Base-by-base conservation (phyloP, 768 basidiomycete species). In the Kwoniella dejecticola region DNA sequence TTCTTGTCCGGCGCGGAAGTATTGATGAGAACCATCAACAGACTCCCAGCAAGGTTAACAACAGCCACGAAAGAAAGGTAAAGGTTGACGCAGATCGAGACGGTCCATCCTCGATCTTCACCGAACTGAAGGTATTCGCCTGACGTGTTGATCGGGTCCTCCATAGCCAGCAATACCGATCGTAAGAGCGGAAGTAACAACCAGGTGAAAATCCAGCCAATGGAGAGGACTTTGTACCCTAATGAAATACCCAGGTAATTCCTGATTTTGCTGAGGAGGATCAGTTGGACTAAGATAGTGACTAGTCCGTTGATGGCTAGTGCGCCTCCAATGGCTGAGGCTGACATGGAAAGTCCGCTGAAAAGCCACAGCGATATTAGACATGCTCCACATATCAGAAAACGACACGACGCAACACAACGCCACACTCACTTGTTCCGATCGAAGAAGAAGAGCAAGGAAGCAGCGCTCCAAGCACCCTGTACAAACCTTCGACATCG, bases 11-110 rank as follows among this genome's bases (percentile, higher is more conserved):
- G 77, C 49, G 66, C 66, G 10, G 68, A 55, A 55, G 70, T 64
- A 45, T 78, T 77, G 33, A 78, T 65, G 7, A 78, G 47, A 4
- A 76, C 77, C 75, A 77, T 78, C 47, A 70, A 57, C 12, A 77
- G 30, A 40, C 66, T 67, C 38, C 66, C 64, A 4, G 62, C 52
- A 64, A 78, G 66, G 2, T 67, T 67, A 6, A 70, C 59, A n/a
- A 74, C 31, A 1, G 75, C 76, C 21, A 73, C 71, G n/a, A 68
- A 69, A 15, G 56, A 66, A 36, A 78, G 49, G 47, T 74, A 61
- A 7, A 66, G 29, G 38, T 75, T 69, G 48, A 78, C 67, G 31
- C 64, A 64, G 30, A 75, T 69, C 47, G 64, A 69, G 5, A 64
- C 63, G 2, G 54, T 33, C 72, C 73, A 74, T 11, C 66, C 60